A percentile compares a stretch with the other conserved stretches of the same genome.
phyloP scores from a whole-genome alignment of 176 grass and related monocot species.

The Zizania latifolia region DNA sequence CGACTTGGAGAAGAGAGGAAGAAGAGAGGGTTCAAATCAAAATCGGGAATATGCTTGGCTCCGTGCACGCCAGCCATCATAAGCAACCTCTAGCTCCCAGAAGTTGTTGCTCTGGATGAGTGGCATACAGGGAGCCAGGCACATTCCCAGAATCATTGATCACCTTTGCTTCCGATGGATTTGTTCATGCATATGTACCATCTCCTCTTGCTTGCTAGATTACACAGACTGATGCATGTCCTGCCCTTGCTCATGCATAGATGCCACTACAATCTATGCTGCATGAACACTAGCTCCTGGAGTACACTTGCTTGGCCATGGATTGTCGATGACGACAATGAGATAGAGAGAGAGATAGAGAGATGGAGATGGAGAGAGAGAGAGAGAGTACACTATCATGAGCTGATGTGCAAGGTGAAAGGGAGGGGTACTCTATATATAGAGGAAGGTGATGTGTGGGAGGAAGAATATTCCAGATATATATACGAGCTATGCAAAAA shows the following conservation, averaged over 20 bases:
- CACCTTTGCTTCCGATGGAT: background rate
- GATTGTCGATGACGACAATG: background rate
- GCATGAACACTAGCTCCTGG: background rate
- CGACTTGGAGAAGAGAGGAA: background rate
- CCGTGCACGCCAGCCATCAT: slow-evolving; percentile 54
- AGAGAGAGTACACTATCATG: no score
- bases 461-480: background rate
- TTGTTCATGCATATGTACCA: background rate
- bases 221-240: no score
- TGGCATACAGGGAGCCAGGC: slow-evolving; percentile 79
- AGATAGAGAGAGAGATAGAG: background rate
- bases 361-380: background rate
- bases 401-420: background rate
- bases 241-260: background rate
- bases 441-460: background rate
- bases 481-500: background rate
- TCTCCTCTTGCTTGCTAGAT: no score
- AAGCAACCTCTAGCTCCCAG: slow-evolving; percentile 36
- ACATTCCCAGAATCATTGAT: slow-evolving; percentile 27
- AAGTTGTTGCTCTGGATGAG: slow-evolving; percentile 43
- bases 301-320: background rate
- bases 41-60: slow-evolving; percentile 46
- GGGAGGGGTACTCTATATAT: background rate
- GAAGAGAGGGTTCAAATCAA: background rate
- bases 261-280: background rate